Base-by-base conservation (phyloP, 768 basidiomycete genomes). In the Collybia nuda region DNA sequence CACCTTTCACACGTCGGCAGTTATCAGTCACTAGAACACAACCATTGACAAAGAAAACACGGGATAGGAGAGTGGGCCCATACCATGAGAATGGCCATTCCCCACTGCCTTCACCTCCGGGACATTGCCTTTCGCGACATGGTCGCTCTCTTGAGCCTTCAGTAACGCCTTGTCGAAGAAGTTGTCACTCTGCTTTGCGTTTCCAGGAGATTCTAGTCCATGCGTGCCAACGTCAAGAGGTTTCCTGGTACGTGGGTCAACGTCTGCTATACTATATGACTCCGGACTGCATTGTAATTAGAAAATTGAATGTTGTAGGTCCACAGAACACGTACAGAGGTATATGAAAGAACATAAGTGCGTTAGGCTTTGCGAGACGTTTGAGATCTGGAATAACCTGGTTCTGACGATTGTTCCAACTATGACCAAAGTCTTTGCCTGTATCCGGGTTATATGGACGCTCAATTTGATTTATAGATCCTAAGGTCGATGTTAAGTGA, bases 331-430 rank as follows among this genome's bases (percentile, higher is more conserved):
- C 86, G 18, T 62, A 91, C 87, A 98, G 62, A 45, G 96, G 96
- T 41, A 99, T 98, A 58, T 98, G 96, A 84, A 97, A 98, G 72
- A 96, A 97, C 88, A 93, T 90, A 57, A 98, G 67, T 0, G 93
- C 96, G 60, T 98, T 98, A 1, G 96, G 96, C 67, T 97, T 98
- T 3, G 90, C 91, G 2, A 94, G 74, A 48, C 74, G 76, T 59
- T 71, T 68, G 19, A 68, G 66, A 43, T 74, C 63, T 0, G 88
- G 84, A 0, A 79, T 72, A 42, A 85, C 61, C 65, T 88, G 88
- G 32, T 77, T 81, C 56, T 87, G 80, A 18, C 88, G 78, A 46
- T 68, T 59, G 17, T 48, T 66, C 89, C 88, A 92, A 42, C 82
- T 64, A 44, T 75, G 67, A 5, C 81, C 86, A 1, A 93, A 62